Base-by-base conservation (phyloP, 179 eudicot genomes). In the Drosera spatulata region DNA sequence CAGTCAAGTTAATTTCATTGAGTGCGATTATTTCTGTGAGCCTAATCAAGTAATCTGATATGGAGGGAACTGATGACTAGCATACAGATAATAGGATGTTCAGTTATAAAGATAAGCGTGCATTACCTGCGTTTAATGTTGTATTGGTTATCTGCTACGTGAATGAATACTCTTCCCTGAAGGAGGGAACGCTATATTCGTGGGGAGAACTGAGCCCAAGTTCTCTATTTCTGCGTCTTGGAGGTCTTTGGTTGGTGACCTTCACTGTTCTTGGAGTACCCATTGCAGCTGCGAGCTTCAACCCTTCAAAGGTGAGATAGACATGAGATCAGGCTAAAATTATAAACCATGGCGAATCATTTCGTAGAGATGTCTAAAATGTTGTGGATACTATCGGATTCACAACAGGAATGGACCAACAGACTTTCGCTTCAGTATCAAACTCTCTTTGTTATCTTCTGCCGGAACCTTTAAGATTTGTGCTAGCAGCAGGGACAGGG, bases 121-220 rank as follows among this genome's bases (percentile, higher is more conserved):
- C 10, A 4, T 7, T 55, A 5, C 12, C 13, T 9, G 37, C 41
- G 4, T 11, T 11, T 76, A 41, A 66, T 52, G 15, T 53, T 38
- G 50, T 22, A 50, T 45, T 46, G 62, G 43, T 66, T 63, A 5
- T 66, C 50, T 51, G 37, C 57, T 69, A 89, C 95, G 99, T 93
- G 62, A 93, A 93, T 55, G 99, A 93, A 73, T 93, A 93, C 64
- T 80, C 96, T 37, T 82, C 99, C 46, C 63, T 93, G 77, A 93
- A 86, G 66, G 95, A 86, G 42, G 81, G 68, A 62, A 69, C 76
- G 49, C 61, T 93, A 72, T 93, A 93, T 75, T 93, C 99, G 7
- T 93, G 99, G 99, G 99, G 90, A 7, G 96, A 89, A 65, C 72
- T 93, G 65, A 85, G 85, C 59, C 93, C 95, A 50, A 65, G 68